Evolutionary conservation across 495 filamentous ascomycete species (phyloP), one percentile per base, ranked within the genome.

Genomic region (Hypoxylon crocopeplum): DNA sequence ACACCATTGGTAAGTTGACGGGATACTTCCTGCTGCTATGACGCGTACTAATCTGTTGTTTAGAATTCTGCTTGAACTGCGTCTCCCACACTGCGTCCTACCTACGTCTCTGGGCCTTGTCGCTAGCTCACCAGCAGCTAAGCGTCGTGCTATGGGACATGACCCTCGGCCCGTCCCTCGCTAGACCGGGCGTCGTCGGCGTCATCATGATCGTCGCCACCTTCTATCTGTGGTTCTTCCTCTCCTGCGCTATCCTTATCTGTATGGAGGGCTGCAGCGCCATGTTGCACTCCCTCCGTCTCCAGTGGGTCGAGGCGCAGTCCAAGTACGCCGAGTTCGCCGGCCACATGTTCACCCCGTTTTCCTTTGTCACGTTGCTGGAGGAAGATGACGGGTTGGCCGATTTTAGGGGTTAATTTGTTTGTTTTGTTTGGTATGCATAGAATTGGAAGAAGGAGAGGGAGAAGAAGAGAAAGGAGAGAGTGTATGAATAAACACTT

Each of bases 231-330:
- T 98, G 93, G 91, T 97, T 98, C 69, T 78, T 82, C 59, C 83
- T 97, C 44, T 96, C 88, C 6, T 82, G 91, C 38, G 82, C 83
- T 22, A 88, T 95, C 59, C 79, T 95, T 39, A 84, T 84, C 50
- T 77, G 78, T 55, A 79, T 79, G 77, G 77, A 78, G 66, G 76
- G 77, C 56, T 78, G 77, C 22, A 78, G 77, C 45, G 76, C 77
- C 27, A 79, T 79, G 77, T 83, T 97, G 78, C 95, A 98, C 75
- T 92, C 89, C 56, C 80, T 99, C 62, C 85, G 94, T 79, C 82
- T 99, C 53, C 95, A 97, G 69, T 99, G 94, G 94, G 94, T 99
- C 53, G 94, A 99, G 73, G 92, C 94, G n/a, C 97, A 98, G 86
- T 94, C 91, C 77, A 98, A 98, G 77, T 96, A 97, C 79, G 97